Conservation (phyloP, 208 protist species). For the Crithidia thermophila region DNA sequence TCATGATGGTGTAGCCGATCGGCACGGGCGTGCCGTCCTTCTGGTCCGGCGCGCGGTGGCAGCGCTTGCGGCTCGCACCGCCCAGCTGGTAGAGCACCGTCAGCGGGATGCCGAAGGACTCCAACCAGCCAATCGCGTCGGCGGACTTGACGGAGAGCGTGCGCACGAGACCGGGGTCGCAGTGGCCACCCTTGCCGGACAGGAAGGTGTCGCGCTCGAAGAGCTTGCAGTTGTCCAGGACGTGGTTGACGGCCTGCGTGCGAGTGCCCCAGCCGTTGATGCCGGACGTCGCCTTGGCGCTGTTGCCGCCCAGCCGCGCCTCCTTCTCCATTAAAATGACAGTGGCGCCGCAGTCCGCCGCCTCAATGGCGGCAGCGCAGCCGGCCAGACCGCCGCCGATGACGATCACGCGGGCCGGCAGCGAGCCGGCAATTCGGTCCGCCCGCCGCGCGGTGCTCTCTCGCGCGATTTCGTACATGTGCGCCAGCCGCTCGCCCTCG, state of each 20-base stretch:
- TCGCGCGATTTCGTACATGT: conserved; percentile 66
- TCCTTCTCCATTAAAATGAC: conserved; percentile 90
- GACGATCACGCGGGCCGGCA: conserved; percentile 63
- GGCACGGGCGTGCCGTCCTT: conserved; percentile 67
- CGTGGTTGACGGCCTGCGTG: conserved; percentile 54
- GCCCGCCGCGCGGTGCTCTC: conserved; percentile 46
- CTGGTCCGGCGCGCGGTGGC: conserved; percentile 72
- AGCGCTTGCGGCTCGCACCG: conserved; percentile 85
- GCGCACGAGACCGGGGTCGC: conserved; percentile 65
- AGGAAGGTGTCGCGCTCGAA: conserved; percentile 70
- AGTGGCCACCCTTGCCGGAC: conserved; percentile 51
- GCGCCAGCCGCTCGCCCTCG: conserved; percentile 52
- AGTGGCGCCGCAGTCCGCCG: conserved; percentile 53
- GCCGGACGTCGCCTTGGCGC: conserved; percentile 93
- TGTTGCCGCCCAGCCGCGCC: conserved; percentile 85
- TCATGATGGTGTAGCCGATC: conserved; percentile 86
- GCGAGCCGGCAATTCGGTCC: conserved; percentile 55
- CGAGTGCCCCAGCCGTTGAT: conserved; percentile 89
- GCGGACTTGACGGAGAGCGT: conserved; percentile 60
- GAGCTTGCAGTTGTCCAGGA: conserved; percentile 50
- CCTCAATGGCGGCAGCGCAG: conserved; percentile 60
- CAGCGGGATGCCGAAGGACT: conserved; percentile 75
- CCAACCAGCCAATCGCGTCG: conserved; percentile 69
- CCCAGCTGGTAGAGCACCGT: conserved; percentile 89
- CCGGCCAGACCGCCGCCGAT: conserved; percentile 74